A percentile compares a stretch with the other conserved stretches of the same genome.
These are phyloP conservation scores for Cytidiella melzeri DNA, from an alignment of 768 basidiomycete genomes.

Conservation along the genomic window DNA sequence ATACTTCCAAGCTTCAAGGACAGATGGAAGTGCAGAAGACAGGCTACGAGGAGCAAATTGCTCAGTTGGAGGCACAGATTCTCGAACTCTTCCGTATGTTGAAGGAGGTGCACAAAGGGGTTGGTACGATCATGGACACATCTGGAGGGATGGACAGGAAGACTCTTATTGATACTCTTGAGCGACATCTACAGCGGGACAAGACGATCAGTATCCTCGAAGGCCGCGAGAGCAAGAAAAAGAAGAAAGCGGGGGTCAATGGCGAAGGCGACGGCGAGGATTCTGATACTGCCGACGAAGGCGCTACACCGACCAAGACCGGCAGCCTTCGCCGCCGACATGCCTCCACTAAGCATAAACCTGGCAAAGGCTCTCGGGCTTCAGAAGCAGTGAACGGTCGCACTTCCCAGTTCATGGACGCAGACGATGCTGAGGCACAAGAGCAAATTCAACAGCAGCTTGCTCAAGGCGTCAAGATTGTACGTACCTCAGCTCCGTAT, in stretches of 20 bases:
- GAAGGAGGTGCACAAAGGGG: constrained; percentile 72
- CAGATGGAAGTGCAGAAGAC: constrained; percentile 73
- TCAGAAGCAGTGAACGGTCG: constrained; percentile 41
- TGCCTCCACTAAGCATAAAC: constrained; percentile 28
- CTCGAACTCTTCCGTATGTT: constrained; percentile 93
- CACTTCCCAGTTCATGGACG: constrained; percentile 84
- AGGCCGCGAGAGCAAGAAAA: constrained; percentile 42
- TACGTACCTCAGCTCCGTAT: constrained; percentile 29
- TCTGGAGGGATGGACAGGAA: constrained; percentile 68
- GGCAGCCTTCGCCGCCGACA: constrained; percentile 33
- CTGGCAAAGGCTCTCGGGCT: constrained; percentile 30
- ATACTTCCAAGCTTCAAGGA: constrained; percentile 65
- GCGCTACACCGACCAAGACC: constrained; percentile 54
- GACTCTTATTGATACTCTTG: constrained; percentile 71
- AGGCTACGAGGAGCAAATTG: constrained; percentile 80
- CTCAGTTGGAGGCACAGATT: constrained; percentile 87
- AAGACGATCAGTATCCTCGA: constrained; percentile 85
- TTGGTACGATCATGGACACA: constrained; percentile 68
- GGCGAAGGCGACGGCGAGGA: constrained; percentile 27
- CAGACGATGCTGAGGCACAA: constrained; percentile 75
- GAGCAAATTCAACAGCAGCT: constrained; percentile 86
- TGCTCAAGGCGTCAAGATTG: constrained; percentile 65
- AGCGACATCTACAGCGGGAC: constrained; percentile 75
- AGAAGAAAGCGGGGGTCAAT: constrained; percentile 22
- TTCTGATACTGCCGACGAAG: constrained; percentile 42